Base-by-base conservation (phyloP, 768 basidiomycete species). In the Pseudohyphozyma bogoriensis region DNA sequence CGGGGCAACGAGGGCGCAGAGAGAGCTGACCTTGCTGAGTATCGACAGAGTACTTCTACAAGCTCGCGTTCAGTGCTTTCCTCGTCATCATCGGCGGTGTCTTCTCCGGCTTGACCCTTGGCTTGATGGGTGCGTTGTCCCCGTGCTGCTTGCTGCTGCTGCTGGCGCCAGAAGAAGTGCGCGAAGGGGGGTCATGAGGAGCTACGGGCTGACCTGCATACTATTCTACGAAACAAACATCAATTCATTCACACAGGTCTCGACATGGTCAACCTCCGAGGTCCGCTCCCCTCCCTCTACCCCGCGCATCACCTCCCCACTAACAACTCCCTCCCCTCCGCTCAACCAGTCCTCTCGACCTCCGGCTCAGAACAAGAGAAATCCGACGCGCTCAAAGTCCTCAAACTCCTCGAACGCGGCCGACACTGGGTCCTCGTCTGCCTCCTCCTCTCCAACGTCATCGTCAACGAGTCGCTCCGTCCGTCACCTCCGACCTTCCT, bases 371-470 rank as follows among this genome's bases (percentile, higher is more conserved):
- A 66, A 10, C 29, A 60, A 24, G 71, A 71, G 51, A 59, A 64
- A 9, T 70, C 67, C 50, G 66, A 75, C 22, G 76, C 76, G 2
- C 51, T 62, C 13, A 76, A 74, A 63, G 82, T 83, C 3, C 70
- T 82, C 36, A 72, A 69, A 32, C 71, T 83, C 20, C 74, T 83
- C 79, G 73, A 76, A 39, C 80, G 77, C 64, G 86, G 87, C 0
- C 80, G 88, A 4, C 89, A 91, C 73, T 91, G 93, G 93, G 89
- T 96, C 16, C 80, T 97, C 12, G 92, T 95, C 54, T 86, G 90
- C 11, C 79, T 97, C 2, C 79, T 97, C 3, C 77, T 96, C 1
- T 82, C 86, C 58, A 95, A 96, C 72, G 91, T 95, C 39, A 74
- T 76, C 55, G 72, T 74, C 52, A 73, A 78, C 70, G 77, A 78